These are phyloP conservation scores for Amniculicola lignicola DNA, from an alignment of 495 filamentous ascomycete species.

Conservation along the genomic window DNA sequence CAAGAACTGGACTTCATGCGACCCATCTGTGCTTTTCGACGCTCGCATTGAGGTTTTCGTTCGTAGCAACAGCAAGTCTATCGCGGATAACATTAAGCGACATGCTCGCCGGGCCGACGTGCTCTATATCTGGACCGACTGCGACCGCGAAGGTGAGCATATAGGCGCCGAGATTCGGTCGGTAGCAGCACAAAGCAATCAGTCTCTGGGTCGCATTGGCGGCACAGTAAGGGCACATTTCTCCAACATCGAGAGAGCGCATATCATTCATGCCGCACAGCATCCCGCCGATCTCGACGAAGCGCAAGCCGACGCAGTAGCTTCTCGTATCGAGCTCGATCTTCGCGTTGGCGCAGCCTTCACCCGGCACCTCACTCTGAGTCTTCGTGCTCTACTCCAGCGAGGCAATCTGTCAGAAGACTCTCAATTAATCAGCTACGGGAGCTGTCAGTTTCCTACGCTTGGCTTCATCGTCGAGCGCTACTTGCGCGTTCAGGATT, in stretches of 20 bases:
- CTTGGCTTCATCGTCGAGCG: constrained; percentile 94
- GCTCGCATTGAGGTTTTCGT: constrained; percentile 11
- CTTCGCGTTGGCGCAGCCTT: constrained; percentile 86
- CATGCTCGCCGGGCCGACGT: constrained; percentile 68
- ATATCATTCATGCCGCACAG: constrained; percentile 77
- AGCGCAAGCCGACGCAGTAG: constrained; percentile 81
- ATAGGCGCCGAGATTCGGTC: constrained; percentile 86
- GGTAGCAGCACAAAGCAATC: constrained; percentile 69
- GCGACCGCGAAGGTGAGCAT: constrained; percentile 93
- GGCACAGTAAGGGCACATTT: constrained; percentile 64
- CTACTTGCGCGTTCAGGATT: constrained; percentile 86
- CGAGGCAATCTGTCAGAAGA: constrained; percentile 46
- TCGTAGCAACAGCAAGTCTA: constrained; percentile 57
- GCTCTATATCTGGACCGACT: constrained; percentile 96
- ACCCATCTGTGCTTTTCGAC: constrained; percentile 11
- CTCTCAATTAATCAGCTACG: constrained; percentile 71
- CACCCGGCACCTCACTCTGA: constrained; percentile 76
- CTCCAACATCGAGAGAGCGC: constrained; percentile 92
- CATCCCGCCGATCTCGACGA: constrained; percentile 75
- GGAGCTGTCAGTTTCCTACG: constrained; percentile 94
- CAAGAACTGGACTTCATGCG: constrained; percentile 12
- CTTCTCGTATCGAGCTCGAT: constrained; percentile 86
- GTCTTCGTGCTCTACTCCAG: constrained; percentile 61
- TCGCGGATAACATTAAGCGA: constrained; percentile 76
- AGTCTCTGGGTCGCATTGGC: constrained; percentile 64